Evolutionary conservation across 441 rosid genomes (phyloP), one percentile per base, ranked within the genome.

Genomic region (Erodium texanum): DNA sequence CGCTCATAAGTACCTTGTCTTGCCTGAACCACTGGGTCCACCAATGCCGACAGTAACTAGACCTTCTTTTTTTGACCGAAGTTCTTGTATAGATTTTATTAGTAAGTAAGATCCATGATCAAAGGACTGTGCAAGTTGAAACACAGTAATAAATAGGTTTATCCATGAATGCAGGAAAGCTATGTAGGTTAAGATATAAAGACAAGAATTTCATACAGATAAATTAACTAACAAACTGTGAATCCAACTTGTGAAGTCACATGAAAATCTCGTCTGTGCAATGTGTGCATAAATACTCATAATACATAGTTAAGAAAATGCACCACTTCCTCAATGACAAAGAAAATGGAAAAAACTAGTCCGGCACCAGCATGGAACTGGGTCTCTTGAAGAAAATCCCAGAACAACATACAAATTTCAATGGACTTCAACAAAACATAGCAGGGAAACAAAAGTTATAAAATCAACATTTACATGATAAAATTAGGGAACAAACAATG

Each of bases 71-170:
- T 86, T 89, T 87, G 83, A 92, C 77, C 99, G 80, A 20, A 94
- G 97, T 52, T 94, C 99, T 85, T 94, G 99, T 72, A 94, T 84
- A 36, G 98, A 88, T 84, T 92, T 94, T 9, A 94, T 88, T 63
- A 94, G 75, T 64, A 94, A 70, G 82, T 86, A 92, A 81, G 81
- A 91, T 48, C 99, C 99, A 69, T 82, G 89, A 81, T 91, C 97
- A 79, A 94, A 94, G 58, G 94, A 86, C 97, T 93, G 91, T 71
- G 75, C 15, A 70, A 75, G 43, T 67, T 59, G 64, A 69, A 75
- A 68, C 69, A 38, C 7, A 68, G 65, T 23, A 66, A 50, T 3
- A 27, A 76, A 72, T 63, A 78, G 36, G 12, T 67, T 50, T 45
- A 38, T 43, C 1, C 7, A 64, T 18, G 56, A 58, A n/a, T 48